phyloP scores from a whole-genome alignment of 768 basidiomycete genomes.

The Hysterangium stoloniferum region DNA sequence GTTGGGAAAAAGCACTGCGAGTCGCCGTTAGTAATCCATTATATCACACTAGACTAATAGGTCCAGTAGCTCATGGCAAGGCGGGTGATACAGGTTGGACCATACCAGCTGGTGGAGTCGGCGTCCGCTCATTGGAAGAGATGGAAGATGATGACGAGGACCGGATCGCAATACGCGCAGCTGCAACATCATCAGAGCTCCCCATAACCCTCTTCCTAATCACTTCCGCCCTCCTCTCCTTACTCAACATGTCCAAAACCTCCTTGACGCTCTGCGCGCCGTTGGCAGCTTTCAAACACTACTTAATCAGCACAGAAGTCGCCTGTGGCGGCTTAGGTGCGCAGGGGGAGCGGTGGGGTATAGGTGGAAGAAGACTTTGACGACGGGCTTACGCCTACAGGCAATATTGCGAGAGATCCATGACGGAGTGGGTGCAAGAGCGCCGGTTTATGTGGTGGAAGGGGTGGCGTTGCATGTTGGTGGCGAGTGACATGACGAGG shows the following conservation, averaged over 20 bases:
- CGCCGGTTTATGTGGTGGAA: constrained; percentile 48
- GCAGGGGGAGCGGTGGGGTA: constrained; percentile 17
- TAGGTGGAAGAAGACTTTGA: too few relatives aligned
- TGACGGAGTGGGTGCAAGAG: too few relatives aligned
- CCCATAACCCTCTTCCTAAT: constrained; percentile 50
- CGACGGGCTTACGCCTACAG: constrained; percentile 26
- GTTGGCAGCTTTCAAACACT: constrained; percentile 67
- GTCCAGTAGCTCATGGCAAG: too few relatives aligned
- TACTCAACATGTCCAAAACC: constrained; percentile 59
- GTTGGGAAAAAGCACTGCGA: too few relatives aligned
- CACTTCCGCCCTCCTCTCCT: constrained; percentile 62
- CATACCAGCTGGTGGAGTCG: too few relatives aligned
- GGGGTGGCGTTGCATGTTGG: constrained; percentile 26
- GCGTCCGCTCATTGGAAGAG: too few relatives aligned
- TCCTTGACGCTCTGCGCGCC: constrained; percentile 63
- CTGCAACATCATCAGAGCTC: constrained; percentile 19
- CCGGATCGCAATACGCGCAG: too few relatives aligned
- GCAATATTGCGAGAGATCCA: constrained; percentile 19
- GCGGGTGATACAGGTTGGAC: too few relatives aligned
- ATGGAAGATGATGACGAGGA: too few relatives aligned
- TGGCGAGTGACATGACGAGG: constrained; percentile 9
- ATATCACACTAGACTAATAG: too few relatives aligned
- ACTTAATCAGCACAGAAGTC: constrained; percentile 60
- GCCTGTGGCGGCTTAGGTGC: constrained; percentile 32
- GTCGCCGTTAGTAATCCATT: too few relatives aligned